These are phyloP conservation scores for Apiotrichum brassicae DNA, from an alignment of 1,284 basidiomycete species.

Conservation along the genomic window DNA sequence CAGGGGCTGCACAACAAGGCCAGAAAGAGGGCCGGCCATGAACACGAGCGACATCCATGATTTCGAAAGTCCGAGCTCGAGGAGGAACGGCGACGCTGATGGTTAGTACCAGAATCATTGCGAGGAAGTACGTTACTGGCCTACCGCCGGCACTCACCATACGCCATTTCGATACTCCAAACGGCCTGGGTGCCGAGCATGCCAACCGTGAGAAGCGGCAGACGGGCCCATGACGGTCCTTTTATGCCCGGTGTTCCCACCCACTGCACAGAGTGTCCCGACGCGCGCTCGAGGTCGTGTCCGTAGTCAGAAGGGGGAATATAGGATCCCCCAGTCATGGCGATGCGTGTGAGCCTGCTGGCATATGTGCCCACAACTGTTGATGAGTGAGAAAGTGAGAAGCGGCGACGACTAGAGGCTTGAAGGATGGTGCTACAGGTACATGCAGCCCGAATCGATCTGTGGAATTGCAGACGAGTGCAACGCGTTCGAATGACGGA, in stretches of 20 bases:
- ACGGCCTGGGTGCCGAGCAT: conserved; percentile 75
- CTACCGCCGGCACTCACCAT: conserved; percentile 53
- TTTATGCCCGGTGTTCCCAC: conserved; percentile 54
- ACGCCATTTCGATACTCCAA: conserved; percentile 89
- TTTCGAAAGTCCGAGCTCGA: conserved; percentile 83
- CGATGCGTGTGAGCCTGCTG: background rate
- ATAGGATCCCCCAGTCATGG: background rate
- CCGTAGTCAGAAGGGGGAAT: background rate
- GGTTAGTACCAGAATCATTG: background rate
- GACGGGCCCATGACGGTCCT: conserved; percentile 58
- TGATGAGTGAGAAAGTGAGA: no score
- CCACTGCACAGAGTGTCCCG: conserved; percentile 49
- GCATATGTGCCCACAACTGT: background rate
- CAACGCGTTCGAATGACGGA: no score
- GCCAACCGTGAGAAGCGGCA: conserved; percentile 69
- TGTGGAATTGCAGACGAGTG: no score
- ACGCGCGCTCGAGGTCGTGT: conserved; percentile 19
- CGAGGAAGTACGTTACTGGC: no score
- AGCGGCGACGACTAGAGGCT: no score
- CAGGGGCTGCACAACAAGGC: conserved; percentile 84
- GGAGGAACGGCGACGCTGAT: conserved; percentile 78
- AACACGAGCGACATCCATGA: conserved; percentile 85
- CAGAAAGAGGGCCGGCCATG: conserved; percentile 85
- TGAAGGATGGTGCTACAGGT: no score
- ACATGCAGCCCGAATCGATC: no score